Evolutionary conservation across 2,329 filamentous ascomycete species (phyloP).

Genomic region (Acrodontium crateriforme): DNA sequence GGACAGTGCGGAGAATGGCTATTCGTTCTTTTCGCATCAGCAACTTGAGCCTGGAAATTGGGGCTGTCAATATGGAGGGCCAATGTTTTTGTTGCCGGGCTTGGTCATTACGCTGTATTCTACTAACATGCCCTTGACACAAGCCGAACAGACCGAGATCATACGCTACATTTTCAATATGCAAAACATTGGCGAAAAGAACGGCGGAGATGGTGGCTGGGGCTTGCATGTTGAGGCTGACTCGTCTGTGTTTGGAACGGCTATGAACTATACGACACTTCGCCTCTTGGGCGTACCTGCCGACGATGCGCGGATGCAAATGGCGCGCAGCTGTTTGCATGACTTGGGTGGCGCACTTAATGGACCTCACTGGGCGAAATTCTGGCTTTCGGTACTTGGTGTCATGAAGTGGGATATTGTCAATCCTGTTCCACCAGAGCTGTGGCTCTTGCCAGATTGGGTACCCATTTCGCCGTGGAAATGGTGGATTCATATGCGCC

Average conservation of each 20-base stretch:
- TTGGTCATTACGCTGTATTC: conserved; percentile 77
- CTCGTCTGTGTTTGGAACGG: conserved; percentile 79
- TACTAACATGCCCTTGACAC: conserved; percentile 74
- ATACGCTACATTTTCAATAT: conserved; percentile 82
- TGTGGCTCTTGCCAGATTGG: conserved; percentile 49
- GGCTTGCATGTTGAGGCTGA: conserved; percentile 90
- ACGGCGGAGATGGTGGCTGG: conserved; percentile 84
- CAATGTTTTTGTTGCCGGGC: conserved; percentile 87
- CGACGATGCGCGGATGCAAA: conserved; percentile 73
- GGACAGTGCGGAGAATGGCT: conserved; percentile 66
- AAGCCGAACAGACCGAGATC: conserved; percentile 71
- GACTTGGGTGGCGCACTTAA: conserved; percentile 72
- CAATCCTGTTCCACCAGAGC: conserved; percentile 82
- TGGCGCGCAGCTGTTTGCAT: conserved; percentile 69
- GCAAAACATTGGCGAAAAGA: conserved; percentile 41
- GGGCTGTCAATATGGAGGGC: conserved; percentile 95
- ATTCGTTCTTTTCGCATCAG: conserved; percentile 77
- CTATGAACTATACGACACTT: conserved; percentile 72
- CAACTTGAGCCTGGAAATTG: conserved; percentile 85
- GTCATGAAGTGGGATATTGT: conserved; percentile 82
- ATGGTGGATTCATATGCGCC: conserved; percentile 77
- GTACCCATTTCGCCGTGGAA: conserved; percentile 21
- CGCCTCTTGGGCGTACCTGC: conserved; percentile 70
- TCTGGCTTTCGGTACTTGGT: conserved; percentile 78
- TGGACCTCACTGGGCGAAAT: conserved; percentile 91